Conservation (phyloP, 805 yeast species). For the Candida manassasensis region DNA sequence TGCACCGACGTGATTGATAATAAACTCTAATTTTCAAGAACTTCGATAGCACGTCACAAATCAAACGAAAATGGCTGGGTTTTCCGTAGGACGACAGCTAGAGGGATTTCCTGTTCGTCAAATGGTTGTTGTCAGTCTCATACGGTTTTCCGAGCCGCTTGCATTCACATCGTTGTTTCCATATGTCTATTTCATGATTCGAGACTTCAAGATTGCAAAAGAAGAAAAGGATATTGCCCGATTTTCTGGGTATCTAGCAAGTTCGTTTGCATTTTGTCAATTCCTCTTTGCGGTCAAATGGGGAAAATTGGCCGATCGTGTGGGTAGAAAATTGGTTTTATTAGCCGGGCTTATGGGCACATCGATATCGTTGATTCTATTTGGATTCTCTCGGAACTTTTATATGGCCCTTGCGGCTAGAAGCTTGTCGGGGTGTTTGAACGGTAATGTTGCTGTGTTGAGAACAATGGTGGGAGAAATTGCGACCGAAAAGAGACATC, state of each 20-base stretch:
- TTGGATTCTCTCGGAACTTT: conserved; percentile 25
- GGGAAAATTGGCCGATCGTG: conserved; percentile 25
- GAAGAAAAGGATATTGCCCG: conserved; percentile 16
- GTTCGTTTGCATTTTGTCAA: conserved; percentile 20
- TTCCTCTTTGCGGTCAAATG: conserved; percentile 23
- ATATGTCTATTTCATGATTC: conserved; percentile 22
- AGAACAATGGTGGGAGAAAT: conserved; percentile 30
- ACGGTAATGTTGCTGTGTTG: conserved; percentile 29
- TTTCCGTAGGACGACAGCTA: conserved; percentile 41
- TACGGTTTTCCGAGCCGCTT: conserved; percentile 51
- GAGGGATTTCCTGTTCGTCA: conserved; percentile 51
- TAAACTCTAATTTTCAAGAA: no score
- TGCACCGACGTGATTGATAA: no score
- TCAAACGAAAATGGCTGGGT: conserved; percentile 3
- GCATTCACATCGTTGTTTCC: conserved; percentile 27
- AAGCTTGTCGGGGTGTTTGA: conserved; percentile 22
- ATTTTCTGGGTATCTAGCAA: conserved; percentile 18
- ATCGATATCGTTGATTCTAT: conserved; percentile 18
- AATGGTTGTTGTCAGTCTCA: conserved; percentile 29
- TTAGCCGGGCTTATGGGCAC: conserved; percentile 24
- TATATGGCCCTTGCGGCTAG: conserved; percentile 25
- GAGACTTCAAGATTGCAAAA: conserved; percentile 19
- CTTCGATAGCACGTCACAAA: no score
- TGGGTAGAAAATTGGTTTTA: conserved; percentile 27
- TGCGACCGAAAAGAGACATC: conserved; percentile 26